Base-by-base conservation (phyloP, 2,329 filamentous ascomycete genomes). In the Cordyceps militaris region DNA sequence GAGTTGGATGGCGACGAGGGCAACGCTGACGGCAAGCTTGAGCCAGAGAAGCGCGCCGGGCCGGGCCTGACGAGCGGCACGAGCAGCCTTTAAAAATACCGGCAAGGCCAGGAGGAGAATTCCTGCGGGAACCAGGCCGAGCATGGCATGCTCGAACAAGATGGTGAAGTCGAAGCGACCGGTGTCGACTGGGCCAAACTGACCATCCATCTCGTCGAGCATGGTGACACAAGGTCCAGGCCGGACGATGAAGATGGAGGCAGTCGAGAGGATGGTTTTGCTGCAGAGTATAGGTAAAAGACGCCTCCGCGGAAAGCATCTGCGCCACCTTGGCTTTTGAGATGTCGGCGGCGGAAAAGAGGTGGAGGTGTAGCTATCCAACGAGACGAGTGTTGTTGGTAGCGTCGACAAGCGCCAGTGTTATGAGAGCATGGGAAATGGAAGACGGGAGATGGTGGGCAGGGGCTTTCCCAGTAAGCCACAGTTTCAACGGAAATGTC, bases 121-220 rank as follows among this genome's bases (percentile, higher is more conserved):
- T n/a, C 52, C 30, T 34, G 52, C 23, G 9, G 52, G 52, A 0
- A 55, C 52, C 28, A 55, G 28, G 13, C 30, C 42, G 19, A 55
- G 52, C 52, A 55, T 55, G 40, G 14, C 28, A 26, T 30, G 44
- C 44, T 47, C 44, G 26, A 47, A 47, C 14, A 47, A 32, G 26
- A 47, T 30, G 26, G 44, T 47, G n/a, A 47, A 47, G 44, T 47
- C 73, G 66, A 69, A 73, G 63, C 66, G 70, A 50, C 70, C 72
- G 4, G 71, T 66, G 60, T 75, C 73, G 56, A 76, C 68, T 65
- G 75, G 69, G 60, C 71, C 69, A 71, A 73, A 67, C 66, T 73
- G 71, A 13, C 16, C 32, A 8, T 47, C 44, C 44, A 32, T 47
- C 26, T 30, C 16, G 44, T 30, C 26, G 44, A 47, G 44, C 44